Percentiles rank a stretch among this genome's conserved stretches.
These are phyloP conservation scores for Haplographium delicatum DNA, from an alignment of 495 filamentous ascomycete species.

Conservation along the genomic window DNA sequence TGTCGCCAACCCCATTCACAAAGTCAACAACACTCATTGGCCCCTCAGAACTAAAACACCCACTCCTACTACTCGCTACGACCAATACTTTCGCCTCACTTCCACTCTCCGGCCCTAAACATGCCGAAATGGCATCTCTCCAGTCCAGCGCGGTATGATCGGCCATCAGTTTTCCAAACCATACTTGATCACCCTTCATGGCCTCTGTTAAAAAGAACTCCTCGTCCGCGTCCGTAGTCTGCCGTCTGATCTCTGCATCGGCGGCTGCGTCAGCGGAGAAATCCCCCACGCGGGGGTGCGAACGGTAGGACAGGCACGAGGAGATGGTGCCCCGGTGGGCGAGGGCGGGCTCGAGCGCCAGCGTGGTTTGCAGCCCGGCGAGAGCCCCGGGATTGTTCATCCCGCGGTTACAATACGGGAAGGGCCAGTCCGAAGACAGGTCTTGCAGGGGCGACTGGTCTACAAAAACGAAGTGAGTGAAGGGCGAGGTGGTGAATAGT, in stretches of 20 bases:
- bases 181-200: constrained; percentile 31
- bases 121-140: constrained; percentile 35
- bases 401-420: constrained; percentile 27
- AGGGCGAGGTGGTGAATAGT: constrained; percentile 31
- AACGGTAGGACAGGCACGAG: constrained; percentile 38
- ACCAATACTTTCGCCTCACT: constrained; percentile 27
- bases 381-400: constrained; percentile 36
- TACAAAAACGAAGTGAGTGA: constrained; percentile 36
- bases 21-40: constrained; percentile 33
- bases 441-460: constrained; percentile 45
- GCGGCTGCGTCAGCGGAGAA: constrained; percentile 6
- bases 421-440: constrained; percentile 27
- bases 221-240: constrained; percentile 26
- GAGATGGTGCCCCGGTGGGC: constrained; percentile 32
- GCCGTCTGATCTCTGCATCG: neutral
- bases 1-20: too few species aligned
- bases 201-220: constrained; percentile 36
- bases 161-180: constrained; percentile 37
- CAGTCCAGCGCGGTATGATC: constrained; percentile 44
- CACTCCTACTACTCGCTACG: constrained; percentile 35
- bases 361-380: constrained; percentile 31
- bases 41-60: constrained; percentile 40
- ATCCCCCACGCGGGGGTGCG: too few species aligned
- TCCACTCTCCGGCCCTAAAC: constrained; percentile 23
- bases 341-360: constrained; percentile 19